Conservation (phyloP, 1,284 basidiomycete genomes). For the Malassezia vespertilionis region DNA sequence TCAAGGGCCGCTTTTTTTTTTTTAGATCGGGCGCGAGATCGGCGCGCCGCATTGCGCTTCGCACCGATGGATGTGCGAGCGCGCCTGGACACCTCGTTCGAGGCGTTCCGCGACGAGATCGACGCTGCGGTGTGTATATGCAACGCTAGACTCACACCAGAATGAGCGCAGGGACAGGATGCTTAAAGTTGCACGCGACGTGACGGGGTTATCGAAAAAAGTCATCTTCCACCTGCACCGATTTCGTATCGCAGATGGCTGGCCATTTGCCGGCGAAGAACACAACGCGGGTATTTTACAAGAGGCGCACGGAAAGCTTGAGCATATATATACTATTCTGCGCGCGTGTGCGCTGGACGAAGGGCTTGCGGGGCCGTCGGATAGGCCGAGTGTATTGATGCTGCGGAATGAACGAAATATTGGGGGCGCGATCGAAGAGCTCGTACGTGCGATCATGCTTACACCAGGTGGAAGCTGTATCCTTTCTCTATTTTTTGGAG, state of each 20-base stretch:
- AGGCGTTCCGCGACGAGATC: constrained; percentile 35
- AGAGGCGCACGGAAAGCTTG: constrained; percentile 59
- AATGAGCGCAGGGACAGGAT: constrained; percentile 57
- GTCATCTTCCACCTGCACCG: constrained; percentile 87
- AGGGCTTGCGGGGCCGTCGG: constrained; percentile 11
- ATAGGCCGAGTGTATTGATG: constrained; percentile 6
- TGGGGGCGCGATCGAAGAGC: constrained; percentile 48
- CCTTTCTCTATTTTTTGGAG: constrained; percentile 77
- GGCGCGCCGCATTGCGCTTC: not conserved
- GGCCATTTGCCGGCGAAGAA: not conserved
- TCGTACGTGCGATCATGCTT: constrained; percentile 20
- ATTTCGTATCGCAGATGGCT: constrained; percentile 27
- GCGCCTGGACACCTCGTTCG: constrained; percentile 14
- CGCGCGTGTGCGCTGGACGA: constrained; percentile 52
- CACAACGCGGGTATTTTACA: constrained; percentile 50
- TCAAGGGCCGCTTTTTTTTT: constrained; percentile 2
- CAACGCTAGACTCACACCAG: constrained; percentile 12
- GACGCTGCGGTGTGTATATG: constrained; percentile 30
- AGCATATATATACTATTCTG: constrained; percentile 61
- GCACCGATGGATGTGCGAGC: not conserved
- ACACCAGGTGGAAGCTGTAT: constrained; percentile 70
- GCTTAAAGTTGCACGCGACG: constrained; percentile 68
- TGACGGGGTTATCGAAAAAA: constrained; percentile 87
- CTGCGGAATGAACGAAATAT: constrained; percentile 32
- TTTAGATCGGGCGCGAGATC: constrained; percentile 5